Percentiles rank a stretch among this genome's conserved stretches.
Conservation (phyloP, 306 rosid genomes). For the Adenanthera pavonina region DNA sequence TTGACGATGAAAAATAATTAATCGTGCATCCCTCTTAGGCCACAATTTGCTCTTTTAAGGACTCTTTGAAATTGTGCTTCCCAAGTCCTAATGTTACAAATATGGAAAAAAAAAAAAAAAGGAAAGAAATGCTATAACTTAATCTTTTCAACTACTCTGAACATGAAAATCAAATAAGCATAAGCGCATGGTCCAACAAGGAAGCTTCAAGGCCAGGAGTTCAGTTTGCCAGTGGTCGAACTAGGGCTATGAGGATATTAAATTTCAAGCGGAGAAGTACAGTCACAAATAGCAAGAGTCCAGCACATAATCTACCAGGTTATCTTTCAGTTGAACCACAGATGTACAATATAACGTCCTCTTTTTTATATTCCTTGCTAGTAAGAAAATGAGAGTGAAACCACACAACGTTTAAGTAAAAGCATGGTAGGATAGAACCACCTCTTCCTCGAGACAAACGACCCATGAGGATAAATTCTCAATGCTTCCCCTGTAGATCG, state of each 20-base stretch:
- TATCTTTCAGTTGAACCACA: background rate
- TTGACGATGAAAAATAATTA: slow-evolving; percentile 11
- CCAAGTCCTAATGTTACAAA: background rate
- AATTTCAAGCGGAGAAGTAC: background rate
- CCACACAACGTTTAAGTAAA: background rate
- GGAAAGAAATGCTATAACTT: background rate
- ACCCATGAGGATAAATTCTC: slow-evolving; percentile 40
- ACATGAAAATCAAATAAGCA: background rate
- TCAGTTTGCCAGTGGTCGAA: background rate
- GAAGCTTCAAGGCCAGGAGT: background rate
- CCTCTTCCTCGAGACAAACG: slow-evolving; percentile 50
- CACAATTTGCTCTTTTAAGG: background rate
- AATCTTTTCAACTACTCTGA: background rate
- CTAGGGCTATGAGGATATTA: background rate
- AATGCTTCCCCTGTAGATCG: slow-evolving; percentile 44
- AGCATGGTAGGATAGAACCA: slow-evolving; percentile 28
- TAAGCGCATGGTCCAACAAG: background rate
- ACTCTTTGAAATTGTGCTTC: background rate
- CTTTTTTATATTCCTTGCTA: background rate
- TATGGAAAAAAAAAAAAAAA: background rate
- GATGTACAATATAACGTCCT: background rate
- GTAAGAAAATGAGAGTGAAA: background rate
- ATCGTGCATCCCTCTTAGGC: background rate
- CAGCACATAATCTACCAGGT: background rate
- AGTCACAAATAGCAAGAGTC: background rate